Conservation (phyloP, 257 asterid genomes). For the Gynochthodes officinalis region DNA sequence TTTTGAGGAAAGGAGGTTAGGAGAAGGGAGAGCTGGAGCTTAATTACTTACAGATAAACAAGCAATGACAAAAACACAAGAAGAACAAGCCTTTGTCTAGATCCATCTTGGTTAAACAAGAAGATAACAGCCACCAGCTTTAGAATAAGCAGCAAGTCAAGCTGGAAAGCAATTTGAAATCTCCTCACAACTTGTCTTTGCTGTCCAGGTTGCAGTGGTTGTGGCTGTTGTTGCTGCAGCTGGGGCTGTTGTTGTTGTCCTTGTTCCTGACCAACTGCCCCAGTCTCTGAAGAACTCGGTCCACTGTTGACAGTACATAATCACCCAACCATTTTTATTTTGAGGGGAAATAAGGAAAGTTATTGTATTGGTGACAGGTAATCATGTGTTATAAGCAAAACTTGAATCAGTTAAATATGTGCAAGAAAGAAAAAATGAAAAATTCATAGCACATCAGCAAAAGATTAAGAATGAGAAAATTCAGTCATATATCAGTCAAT, state of each 20-base stretch:
- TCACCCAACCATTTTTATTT: no score
- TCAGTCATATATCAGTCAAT: not conserved
- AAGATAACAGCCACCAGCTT: conserved; percentile 91
- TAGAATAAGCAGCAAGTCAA: conserved; percentile 73
- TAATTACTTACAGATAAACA: conserved; percentile 74
- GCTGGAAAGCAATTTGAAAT: conserved; percentile 85
- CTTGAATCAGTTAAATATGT: conserved; percentile 3
- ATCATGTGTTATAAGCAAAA: no score
- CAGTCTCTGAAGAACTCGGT: conserved; percentile 50
- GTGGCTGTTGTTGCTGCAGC: conserved; percentile 44
- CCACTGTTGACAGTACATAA: conserved; percentile 36
- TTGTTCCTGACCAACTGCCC: conserved; percentile 57
- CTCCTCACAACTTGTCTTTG: conserved; percentile 82
- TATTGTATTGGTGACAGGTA: no score
- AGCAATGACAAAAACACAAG: conserved; percentile 74
- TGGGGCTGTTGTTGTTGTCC: conserved; percentile 53
- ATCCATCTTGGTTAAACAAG: conserved; percentile 96
- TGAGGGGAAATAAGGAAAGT: no score
- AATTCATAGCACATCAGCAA: not conserved
- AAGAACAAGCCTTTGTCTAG: conserved; percentile 77
- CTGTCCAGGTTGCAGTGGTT: conserved; percentile 58
- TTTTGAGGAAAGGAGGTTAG: not conserved
- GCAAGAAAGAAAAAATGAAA: not conserved
- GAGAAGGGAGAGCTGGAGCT: conserved; percentile 10
- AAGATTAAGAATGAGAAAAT: not conserved